Conservation (phyloP, 345 rosid genomes). For the Iberis pinnata region DNA sequence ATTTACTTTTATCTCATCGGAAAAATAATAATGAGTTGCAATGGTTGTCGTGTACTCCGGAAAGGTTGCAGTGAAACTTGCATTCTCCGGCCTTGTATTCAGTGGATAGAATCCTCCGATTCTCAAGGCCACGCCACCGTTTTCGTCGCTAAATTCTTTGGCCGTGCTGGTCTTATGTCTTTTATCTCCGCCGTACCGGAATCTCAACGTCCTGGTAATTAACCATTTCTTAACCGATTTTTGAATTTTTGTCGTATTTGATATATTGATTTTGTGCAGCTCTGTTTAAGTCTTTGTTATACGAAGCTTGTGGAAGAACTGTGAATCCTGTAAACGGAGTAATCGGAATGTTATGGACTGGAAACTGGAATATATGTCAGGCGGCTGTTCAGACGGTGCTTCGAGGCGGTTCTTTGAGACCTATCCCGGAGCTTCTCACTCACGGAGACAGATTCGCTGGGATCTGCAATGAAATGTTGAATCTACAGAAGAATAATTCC, state of each 20-base stretch:
- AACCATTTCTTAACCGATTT: slow-evolving; percentile 3
- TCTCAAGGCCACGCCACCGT: slow-evolving; percentile 98
- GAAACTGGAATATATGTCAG: slow-evolving; percentile 84
- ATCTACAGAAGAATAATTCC: slow-evolving; percentile 21
- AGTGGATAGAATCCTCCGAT: slow-evolving; percentile 82
- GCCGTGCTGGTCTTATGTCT: slow-evolving; percentile 97
- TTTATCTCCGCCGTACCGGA: slow-evolving; percentile 93
- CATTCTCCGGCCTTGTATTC: slow-evolving; percentile 77
- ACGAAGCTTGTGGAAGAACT: slow-evolving; percentile 91
- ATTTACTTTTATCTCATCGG: neutral
- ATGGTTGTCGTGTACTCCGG: slow-evolving; percentile 90
- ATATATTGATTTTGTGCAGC: slow-evolving; percentile 37
- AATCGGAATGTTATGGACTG: slow-evolving; percentile 86
- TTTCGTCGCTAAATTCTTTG: slow-evolving; percentile 94
- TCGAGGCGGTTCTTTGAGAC: slow-evolving; percentile 61
- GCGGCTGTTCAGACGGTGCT: slow-evolving; percentile 85
- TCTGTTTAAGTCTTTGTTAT: slow-evolving; percentile 74
- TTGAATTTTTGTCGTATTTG: neutral
- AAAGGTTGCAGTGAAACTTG: slow-evolving; percentile 97
- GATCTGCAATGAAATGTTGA: slow-evolving; percentile 50
- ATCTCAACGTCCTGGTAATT: slow-evolving; percentile 71
- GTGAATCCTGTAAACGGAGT: slow-evolving; percentile 97
- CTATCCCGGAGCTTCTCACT: slow-evolving; percentile 54
- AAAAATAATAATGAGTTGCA: slow-evolving; percentile 88
- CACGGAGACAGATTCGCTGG: slow-evolving; percentile 31